Evolutionary conservation across 2,329 filamentous ascomycete species (phyloP).

Genomic region (Endothia cerciana): DNA sequence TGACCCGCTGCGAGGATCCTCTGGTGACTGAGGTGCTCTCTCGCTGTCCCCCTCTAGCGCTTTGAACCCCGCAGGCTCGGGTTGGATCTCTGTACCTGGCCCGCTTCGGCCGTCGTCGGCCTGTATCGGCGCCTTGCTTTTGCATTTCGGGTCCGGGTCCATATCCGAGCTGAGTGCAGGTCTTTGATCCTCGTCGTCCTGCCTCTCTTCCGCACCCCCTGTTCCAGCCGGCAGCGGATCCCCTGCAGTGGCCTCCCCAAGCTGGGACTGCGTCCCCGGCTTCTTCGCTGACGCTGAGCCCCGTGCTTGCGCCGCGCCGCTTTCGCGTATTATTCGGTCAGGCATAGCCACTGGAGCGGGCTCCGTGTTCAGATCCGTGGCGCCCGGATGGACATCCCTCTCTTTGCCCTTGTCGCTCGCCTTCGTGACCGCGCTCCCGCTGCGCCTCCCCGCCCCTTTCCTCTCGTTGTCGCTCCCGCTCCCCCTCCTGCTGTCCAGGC

Average conservation of each 20-base stretch:
- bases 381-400: not conserved
- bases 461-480: conserved; percentile 8
- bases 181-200: not conserved
- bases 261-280: not conserved
- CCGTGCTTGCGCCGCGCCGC: not conserved
- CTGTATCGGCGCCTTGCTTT: conserved; percentile 5
- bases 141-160: not conserved
- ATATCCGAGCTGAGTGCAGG: not conserved
- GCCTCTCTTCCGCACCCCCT: not conserved
- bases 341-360: not conserved
- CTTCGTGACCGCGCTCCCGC: not conserved
- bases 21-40: not conserved
- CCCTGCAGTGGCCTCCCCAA: not conserved
- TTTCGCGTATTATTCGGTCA: not conserved
- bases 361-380: not conserved
- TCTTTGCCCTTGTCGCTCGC: not conserved
- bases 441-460: conserved; percentile 12
- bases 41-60: not conserved
- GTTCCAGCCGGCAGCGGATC: not conserved
- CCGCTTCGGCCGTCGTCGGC: not conserved
- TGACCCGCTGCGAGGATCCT: not conserved
- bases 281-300: too few relatives aligned
- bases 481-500: not conserved
- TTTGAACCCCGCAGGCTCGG: conserved; percentile 1
- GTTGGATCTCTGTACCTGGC: not conserved